Conservation (phyloP, 768 basidiomycete species). For the Termitomyces sp. region DNA sequence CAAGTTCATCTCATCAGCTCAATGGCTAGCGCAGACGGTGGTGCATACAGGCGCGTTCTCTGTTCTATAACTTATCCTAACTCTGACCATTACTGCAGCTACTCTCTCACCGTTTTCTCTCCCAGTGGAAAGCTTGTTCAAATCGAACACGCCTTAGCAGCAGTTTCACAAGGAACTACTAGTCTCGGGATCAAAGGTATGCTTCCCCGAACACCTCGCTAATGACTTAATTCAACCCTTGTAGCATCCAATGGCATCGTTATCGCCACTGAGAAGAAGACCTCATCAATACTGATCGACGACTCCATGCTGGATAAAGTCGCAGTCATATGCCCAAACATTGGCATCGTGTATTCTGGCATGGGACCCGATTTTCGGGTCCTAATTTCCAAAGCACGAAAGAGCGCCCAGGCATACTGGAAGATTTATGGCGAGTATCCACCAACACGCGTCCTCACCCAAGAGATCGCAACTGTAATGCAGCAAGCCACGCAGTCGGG, state of each 20-base stretch:
- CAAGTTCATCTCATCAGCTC: slow-evolving; percentile 10
- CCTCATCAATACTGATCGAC: slow-evolving; percentile 96
- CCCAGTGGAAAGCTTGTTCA: slow-evolving; percentile 99
- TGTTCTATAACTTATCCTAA: slow-evolving; percentile 12
- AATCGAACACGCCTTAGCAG: slow-evolving; percentile 98
- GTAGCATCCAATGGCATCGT: slow-evolving; percentile 98
- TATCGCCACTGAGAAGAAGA: slow-evolving; percentile 99
- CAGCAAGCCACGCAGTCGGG: slow-evolving; percentile 99
- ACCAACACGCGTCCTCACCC: slow-evolving; percentile 91
- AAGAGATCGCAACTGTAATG: slow-evolving; percentile 98
- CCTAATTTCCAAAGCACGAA: slow-evolving; percentile 89
- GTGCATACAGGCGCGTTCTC: slow-evolving; percentile 65
- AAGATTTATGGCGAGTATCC: slow-evolving; percentile 99
- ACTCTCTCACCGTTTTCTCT: slow-evolving; percentile 99
- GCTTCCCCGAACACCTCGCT: slow-evolving; percentile 18
- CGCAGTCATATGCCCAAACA: slow-evolving; percentile 95
- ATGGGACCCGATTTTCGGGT: slow-evolving; percentile 99
- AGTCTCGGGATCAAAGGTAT: slow-evolving; percentile 98
- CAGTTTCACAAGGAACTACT: slow-evolving; percentile 92
- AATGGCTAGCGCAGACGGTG: slow-evolving; percentile 83
- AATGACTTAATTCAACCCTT: slow-evolving; percentile 12
- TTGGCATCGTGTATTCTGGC: slow-evolving; percentile 98
- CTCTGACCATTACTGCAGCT: slow-evolving; percentile 48
- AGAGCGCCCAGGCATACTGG: slow-evolving; percentile 99
- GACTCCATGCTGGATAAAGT: slow-evolving; percentile 98